These are phyloP conservation scores for Protea cynaroides DNA, from an alignment of 164 flowering plant genomes.

Conservation along the genomic window DNA sequence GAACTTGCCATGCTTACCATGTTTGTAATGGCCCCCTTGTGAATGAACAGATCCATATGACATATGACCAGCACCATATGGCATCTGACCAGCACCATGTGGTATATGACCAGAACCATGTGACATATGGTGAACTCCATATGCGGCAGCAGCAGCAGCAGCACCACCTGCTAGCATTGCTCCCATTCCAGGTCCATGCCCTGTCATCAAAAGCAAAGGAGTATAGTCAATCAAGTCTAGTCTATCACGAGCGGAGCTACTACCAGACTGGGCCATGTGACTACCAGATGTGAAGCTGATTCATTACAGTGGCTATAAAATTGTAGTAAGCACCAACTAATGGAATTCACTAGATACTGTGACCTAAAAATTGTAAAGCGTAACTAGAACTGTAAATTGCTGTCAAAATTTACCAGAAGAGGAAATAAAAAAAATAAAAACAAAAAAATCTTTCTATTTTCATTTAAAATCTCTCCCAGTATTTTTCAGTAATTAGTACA, in stretches of 20 bases:
- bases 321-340: neutral
- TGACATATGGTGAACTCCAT: constrained; percentile 47
- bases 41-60: too few relatives aligned
- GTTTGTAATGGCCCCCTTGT: constrained; percentile 28
- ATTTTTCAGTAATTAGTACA: too few relatives aligned
- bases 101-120: constrained; percentile 22
- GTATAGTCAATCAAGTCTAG: neutral
- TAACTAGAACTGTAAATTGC: neutral
- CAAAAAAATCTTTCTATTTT: too few relatives aligned
- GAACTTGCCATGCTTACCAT: constrained; percentile 20
- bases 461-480: too few relatives aligned
- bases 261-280: neutral
- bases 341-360: too few relatives aligned
- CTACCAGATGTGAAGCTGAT: too few relatives aligned
- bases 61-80: too few relatives aligned
- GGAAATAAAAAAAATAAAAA: too few relatives aligned
- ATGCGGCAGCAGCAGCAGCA: constrained; percentile 79
- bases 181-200: constrained; percentile 48
- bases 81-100: constrained; percentile 16
- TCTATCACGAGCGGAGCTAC: too few relatives aligned
- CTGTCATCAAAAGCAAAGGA: constrained; percentile 13
- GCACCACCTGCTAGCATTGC: constrained; percentile 71
- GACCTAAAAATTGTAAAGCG: neutral
- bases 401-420: too few relatives aligned
- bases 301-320: neutral